Evolutionary conservation across 1,139 yeast species (phyloP), one percentile per base, ranked within the genome.

Genomic region (Spathaspora sp.): DNA sequence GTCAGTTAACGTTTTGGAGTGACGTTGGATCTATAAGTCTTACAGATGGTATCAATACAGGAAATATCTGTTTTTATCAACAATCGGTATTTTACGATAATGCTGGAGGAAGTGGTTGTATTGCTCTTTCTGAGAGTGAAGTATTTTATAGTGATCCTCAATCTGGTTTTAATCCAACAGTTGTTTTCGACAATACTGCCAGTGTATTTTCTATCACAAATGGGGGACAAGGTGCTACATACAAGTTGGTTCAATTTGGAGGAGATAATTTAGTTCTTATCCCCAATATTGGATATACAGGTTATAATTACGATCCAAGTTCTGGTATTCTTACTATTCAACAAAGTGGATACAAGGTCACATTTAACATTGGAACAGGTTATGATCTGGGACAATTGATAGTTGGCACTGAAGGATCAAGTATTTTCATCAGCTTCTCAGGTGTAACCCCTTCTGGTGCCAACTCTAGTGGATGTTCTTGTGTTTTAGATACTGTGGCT

Each of bases 231-330:
- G 38, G 38, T 16, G 7, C 13, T 6, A n/a, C 16, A 4, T 34
- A 17, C 20, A 34, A 16, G 23, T 34, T 34, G 23, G 38, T 34
- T 17, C 38, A 34, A 17, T 34, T 34, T 34, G 38, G 38, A 34
- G 38, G 38, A 17, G 13, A 5, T 7, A 23, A 34, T 17, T 13
- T n/a, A 16, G n/a, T 34, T 34, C 2, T 2, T 5, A 10, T 34
- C 4, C 24, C 13, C 16, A n/a, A 34, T 34, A 24, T 7, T 10
- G 38, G 38, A 4, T 34, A 15, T 17, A 16, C 13, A 17, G 38
- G 38, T 17, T 34, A 34, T 10, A 34, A 18, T 34, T 34, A 34
- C 7, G n/a, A 17, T 29, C 3, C 17, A 4, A 29, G 13, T 11
- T 9, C 24, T n/a, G 38, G 38, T n/a, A 34, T 34, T 9, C 23